Evolutionary conservation across 2,329 filamentous ascomycete species (phyloP).

Genomic region (Parastagonospora nodorum): DNA sequence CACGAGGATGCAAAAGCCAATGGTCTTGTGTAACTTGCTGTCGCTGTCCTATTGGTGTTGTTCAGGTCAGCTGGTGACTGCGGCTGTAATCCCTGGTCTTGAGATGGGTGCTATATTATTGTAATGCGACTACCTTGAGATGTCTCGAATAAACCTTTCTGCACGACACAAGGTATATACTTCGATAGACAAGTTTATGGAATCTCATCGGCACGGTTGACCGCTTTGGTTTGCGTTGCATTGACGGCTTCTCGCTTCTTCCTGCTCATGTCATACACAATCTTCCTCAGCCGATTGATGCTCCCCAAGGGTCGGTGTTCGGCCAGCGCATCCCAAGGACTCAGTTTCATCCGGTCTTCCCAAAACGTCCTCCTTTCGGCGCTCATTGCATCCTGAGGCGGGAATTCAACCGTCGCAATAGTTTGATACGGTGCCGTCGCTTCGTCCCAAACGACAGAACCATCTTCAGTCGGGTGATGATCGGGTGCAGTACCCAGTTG

Average conservation of each 20-base stretch:
- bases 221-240: slow-evolving; percentile 10
- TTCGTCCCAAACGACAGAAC: slow-evolving; percentile 38
- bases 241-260: slow-evolving; percentile 30
- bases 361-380: slow-evolving; percentile 31
- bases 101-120: no score
- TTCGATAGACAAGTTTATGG: slow-evolving; percentile 5
- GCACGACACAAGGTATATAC: no score
- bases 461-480: slow-evolving; percentile 39
- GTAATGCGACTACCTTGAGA: no score
- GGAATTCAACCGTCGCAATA: slow-evolving; percentile 31
- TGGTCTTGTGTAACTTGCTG: neutral
- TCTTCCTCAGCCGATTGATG: slow-evolving; percentile 34
- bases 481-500: slow-evolving; percentile 35
- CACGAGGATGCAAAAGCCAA: slow-evolving; percentile 13
- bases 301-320: slow-evolving; percentile 34
- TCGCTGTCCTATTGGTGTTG: neutral
- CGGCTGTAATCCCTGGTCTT: neutral
- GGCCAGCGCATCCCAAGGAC: slow-evolving; percentile 30
- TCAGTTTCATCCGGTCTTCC: slow-evolving; percentile 37
- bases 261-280: slow-evolving; percentile 33
- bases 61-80: slow-evolving; percentile 1
- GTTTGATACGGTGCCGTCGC: slow-evolving; percentile 37
- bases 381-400: slow-evolving; percentile 29
- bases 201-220: slow-evolving; percentile 28
- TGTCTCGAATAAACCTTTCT: no score